phyloP scores from a whole-genome alignment of 1,284 basidiomycete species.

The Hortiboletus rubellus region DNA sequence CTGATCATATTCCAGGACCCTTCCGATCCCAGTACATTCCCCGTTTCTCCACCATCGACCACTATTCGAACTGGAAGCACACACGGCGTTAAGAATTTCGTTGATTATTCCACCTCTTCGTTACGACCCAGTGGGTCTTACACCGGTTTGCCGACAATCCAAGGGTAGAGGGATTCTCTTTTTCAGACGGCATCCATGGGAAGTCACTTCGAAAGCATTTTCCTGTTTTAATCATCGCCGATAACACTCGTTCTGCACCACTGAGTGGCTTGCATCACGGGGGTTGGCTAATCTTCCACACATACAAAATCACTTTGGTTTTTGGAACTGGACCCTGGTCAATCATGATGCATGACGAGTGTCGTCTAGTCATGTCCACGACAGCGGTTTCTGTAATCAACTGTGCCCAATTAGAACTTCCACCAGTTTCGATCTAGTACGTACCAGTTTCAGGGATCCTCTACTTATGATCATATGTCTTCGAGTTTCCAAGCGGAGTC shows the following conservation, averaged over 20 bases:
- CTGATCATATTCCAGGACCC: slow-evolving; percentile 27
- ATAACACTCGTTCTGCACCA: slow-evolving; percentile 4
- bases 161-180: background rate
- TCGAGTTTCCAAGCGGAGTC: no score
- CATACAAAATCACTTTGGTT: background rate
- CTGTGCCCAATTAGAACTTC: background rate
- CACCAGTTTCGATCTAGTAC: background rate
- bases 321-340: background rate
- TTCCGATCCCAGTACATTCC: slow-evolving; percentile 37
- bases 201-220: background rate
- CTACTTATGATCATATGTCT: no score
- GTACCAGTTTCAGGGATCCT: background rate
- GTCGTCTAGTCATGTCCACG: background rate
- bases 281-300: background rate
- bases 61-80: slow-evolving; percentile 14
- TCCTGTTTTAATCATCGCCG: background rate
- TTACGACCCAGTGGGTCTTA: slow-evolving; percentile 24
- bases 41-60: slow-evolving; percentile 20
- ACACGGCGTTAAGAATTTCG: slow-evolving; percentile 2
- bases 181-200: background rate
- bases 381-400: background rate
- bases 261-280: background rate
- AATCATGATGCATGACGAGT: background rate
- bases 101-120: slow-evolving; percentile 12
- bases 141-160: slow-evolving; percentile 31